Conservation (phyloP, 352 stramenopile species). For the Elongisporangium senticosum region DNA sequence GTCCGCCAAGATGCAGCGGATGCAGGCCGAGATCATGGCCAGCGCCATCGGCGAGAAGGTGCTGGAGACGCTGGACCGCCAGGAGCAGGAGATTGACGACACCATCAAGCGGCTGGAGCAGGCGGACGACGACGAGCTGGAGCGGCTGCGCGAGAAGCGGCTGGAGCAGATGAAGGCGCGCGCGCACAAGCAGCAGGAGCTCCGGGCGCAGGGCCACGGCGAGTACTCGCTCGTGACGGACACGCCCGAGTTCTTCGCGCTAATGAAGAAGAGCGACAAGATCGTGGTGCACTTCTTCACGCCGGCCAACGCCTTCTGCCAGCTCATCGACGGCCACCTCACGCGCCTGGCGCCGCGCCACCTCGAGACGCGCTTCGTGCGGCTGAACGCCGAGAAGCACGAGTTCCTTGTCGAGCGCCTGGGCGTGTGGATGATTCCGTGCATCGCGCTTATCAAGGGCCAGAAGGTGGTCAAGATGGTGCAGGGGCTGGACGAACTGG, state of each 20-base stretch:
- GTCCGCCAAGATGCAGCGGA: slow-evolving; percentile 38
- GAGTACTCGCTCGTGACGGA: slow-evolving; percentile 88
- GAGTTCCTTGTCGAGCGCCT: slow-evolving; percentile 96
- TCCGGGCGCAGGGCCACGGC: slow-evolving; percentile 77
- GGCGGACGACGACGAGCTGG: slow-evolving; percentile 87
- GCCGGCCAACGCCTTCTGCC: slow-evolving; percentile 88
- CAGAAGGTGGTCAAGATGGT: slow-evolving; percentile 96
- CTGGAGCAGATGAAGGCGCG: slow-evolving; percentile 73
- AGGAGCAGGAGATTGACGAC: slow-evolving; percentile 81
- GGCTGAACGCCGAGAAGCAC: slow-evolving; percentile 95
- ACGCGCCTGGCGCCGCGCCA: slow-evolving; percentile 86
- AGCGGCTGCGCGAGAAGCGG: slow-evolving; percentile 79
- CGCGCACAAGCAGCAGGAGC: slow-evolving; percentile 59
- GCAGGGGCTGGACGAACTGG: slow-evolving; percentile 93
- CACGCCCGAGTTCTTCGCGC: slow-evolving; percentile 94
- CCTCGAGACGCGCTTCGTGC: slow-evolving; percentile 93
- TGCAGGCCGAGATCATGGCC: slow-evolving; percentile 72
- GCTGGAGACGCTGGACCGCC: slow-evolving; percentile 80
- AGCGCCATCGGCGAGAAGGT: slow-evolving; percentile 83
- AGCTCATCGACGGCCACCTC: slow-evolving; percentile 93
- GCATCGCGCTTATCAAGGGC: slow-evolving; percentile 92
- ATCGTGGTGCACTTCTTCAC: slow-evolving; percentile 96
- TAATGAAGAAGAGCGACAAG: slow-evolving; percentile 88
- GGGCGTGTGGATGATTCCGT: slow-evolving; percentile 95
- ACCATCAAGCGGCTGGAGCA: slow-evolving; percentile 80